Base-by-base conservation (phyloP, 2,329 filamentous ascomycete species). In the Verticillium nubilum region DNA sequence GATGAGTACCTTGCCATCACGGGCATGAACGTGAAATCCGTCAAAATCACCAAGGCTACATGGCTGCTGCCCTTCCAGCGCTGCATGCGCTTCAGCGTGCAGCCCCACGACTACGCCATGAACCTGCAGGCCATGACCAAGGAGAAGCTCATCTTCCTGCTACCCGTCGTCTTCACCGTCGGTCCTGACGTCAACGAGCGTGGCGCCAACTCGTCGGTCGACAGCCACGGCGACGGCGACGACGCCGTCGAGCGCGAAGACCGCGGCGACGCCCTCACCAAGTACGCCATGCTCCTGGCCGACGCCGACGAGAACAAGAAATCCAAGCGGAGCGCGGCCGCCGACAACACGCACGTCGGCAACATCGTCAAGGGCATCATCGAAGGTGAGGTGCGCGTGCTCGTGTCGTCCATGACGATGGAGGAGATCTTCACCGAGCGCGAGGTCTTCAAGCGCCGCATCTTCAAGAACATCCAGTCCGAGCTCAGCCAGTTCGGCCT, bases 361-460 rank as follows among this genome's bases (percentile, higher is more conserved):
- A 90, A 90, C 66, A 96, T 96, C 62, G 88, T 96, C 73, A 94
- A 92, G 73, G 91, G 91, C 61, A 92, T 96, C 72, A 95, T 96
- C 66, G 91, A 96, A 72, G 92, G 92, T 62, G 92, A 96, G 73
- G 93, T 90, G 1, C 84, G 92, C 60, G 89, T 91, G 5, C 86
- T 96, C 58, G 90, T 96, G 50, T 91, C 87, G 0, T 88, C 86
- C 66, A 94, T 96, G 90, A 93, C 90, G n/a, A 94, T 95, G 89
- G 91, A 94, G 70, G 91, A 95, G 73, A 90, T 96, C 61, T 93
- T 93, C 73, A 88, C 86, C 61, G 87, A 91, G 73, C 80, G 90
- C 33, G 87, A 90, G 65, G 78, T 89, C 52, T 92, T 92, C 79
- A 91, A 94, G 78, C 83, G 82, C 65, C 86, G 89, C 65, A 88